phyloP scores from a whole-genome alignment of 2,329 filamentous ascomycete genomes.

The Colletotrichum camelliae region DNA sequence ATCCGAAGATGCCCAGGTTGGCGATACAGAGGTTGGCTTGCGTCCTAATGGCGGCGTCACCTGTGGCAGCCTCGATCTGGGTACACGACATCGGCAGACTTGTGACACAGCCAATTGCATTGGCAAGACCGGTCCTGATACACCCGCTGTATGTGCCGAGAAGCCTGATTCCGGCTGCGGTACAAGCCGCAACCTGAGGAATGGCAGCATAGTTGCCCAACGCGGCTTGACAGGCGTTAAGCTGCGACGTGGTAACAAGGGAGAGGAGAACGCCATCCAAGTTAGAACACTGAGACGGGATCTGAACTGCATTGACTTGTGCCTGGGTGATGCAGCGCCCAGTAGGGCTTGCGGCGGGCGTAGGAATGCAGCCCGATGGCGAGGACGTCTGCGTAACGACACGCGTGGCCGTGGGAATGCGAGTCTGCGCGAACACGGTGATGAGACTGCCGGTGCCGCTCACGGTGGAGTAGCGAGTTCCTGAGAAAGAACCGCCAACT shows the following conservation, averaged over 20 bases:
- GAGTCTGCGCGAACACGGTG: not conserved
- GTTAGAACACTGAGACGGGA: not conserved
- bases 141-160: not conserved
- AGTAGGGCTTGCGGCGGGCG: not conserved
- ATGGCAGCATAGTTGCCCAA: not conserved
- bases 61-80: not conserved
- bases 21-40: not conserved
- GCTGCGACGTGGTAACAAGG: not conserved
- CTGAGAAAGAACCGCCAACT: not conserved
- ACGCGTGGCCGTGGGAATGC: not conserved
- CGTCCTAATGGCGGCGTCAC: not conserved
- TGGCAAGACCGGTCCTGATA: not conserved
- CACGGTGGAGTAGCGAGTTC: not conserved
- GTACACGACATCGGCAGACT: not conserved
- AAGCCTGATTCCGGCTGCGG: rapidly evolving
- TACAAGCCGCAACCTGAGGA: not conserved
- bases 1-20: not conserved
- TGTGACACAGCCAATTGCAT: not conserved
- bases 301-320: not conserved
- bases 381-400: not conserved
- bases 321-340: not conserved
- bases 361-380: not conserved
- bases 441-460: not conserved
- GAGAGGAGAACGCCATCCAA: not conserved
- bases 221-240: not conserved